Base-by-base conservation (phyloP, 2,329 filamentous ascomycete genomes). In the Colletotrichum musicola region DNA sequence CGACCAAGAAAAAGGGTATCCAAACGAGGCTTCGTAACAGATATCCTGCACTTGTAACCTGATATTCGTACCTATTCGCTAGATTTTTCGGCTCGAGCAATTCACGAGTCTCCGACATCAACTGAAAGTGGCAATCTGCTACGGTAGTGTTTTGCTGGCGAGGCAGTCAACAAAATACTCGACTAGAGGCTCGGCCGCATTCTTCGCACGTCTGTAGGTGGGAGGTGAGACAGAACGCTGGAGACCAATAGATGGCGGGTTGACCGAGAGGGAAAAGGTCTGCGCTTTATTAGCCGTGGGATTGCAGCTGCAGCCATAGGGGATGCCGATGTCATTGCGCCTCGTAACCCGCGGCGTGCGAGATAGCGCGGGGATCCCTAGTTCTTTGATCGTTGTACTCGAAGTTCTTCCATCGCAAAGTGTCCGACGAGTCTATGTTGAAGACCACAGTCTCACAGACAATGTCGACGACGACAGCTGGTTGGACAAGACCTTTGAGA, bases 281-380 rank as follows among this genome's bases (percentile, higher is more conserved):
- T 58, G 51, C 42, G 62, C 16, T 49, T 22, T 49, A 42, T 44
- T 62, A 38, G 25, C 25, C 20, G 53, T 44, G 53, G 38, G 51
- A 63, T 18, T 63, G 64, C 64, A 63, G 57, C 42, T 57, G 35
- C 44, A 57, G 42, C 30, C 47, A 20, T 42, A 44, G 47, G 47
- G 47, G 38, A 51, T 22, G 54, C n/a, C 61, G 53, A 30, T 55
- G 53, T 22, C 13, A 42, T 35, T n/a, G 20, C 35, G 18, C 4
- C 5, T 64, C 38, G 53, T 40, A 16, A 20, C 50, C 35, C 49
- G 54, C 60, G 54, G 58, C 54, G 40, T 30, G 46, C 47, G 49
- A 64, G 27, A 53, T 58, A 64, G 25, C 10, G 13, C 47, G 10
- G 18, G 54, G 30, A 49, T 54, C 42, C 47, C 54, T 47, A 16